phyloP scores from a whole-genome alignment of 108 stramenopile species.

The Epipyxis sp. region DNA sequence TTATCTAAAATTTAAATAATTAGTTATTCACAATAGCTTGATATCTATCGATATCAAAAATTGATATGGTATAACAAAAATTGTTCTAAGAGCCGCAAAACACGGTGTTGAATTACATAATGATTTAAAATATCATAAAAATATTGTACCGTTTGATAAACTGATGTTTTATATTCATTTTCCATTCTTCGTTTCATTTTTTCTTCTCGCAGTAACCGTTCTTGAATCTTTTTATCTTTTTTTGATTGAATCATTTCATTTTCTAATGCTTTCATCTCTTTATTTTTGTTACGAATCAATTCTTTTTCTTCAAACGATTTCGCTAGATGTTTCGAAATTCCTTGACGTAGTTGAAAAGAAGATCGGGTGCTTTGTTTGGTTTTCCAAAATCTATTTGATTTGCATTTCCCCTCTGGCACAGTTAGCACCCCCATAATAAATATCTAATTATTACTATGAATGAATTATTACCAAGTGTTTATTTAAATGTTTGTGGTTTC shows the following conservation, averaged over 20 bases:
- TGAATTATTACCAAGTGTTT: too few species aligned
- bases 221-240: neutral
- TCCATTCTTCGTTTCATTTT: neutral
- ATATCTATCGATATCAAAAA: neutral
- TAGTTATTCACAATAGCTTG: neutral
- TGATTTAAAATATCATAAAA: neutral
- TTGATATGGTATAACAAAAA: neutral
- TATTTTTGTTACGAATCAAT: neutral
- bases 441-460: too few species aligned
- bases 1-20: slow-evolving; percentile 16
- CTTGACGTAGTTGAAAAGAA: slow-evolving; percentile 12
- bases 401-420: neutral
- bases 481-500: too few species aligned
- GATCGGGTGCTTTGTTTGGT: slow-evolving; percentile 12
- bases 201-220: neutral
- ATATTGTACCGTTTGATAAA: slow-evolving; percentile 11
- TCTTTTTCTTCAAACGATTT: slow-evolving; percentile 17
- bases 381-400: slow-evolving; percentile 21
- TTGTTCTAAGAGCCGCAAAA: too few species aligned
- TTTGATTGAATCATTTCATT: neutral
- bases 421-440: too few species aligned
- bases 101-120: neutral
- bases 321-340: neutral
- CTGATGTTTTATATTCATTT: slow-evolving; percentile 7
- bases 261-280: neutral